Base-by-base conservation (phyloP, 192 early-diverging fungal species). In the Coemansia sp. region DNA sequence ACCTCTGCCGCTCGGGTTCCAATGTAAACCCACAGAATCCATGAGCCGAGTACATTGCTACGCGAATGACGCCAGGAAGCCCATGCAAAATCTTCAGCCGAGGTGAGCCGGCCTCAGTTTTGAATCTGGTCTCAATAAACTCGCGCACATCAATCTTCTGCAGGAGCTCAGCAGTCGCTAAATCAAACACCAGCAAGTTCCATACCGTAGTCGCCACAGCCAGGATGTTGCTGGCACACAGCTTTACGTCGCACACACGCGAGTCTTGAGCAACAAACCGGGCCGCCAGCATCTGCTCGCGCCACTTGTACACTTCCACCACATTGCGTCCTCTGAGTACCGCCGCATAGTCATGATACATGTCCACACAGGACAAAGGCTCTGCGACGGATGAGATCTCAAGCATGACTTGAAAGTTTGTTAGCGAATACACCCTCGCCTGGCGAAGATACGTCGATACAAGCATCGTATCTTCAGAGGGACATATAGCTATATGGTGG, bases 391-490 rank as follows among this genome's bases (percentile, higher is more conserved):
- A 65, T 18, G 14, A 18, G 12, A 61, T 37, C 18, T 43, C 59
- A 34, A 65, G 65, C 18, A 61, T 31, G 28, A 37, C 58, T 48
- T 53, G 26, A 12, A 47, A 31, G 26, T 26, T 47, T n/a, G 11
- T 16, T 2, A 72, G 36, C 28, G 57, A 61, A 37, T 59, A 65
- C 35, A 72, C 25, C 34, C 31, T 57, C 8, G 48, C 64, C 21
- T 65, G 56, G 59, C 62, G 70, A 45, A 72, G 50, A 14, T 43
- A 72, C 23, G 39, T 72, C 8, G 70, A 72, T 6, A 31, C 53
- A n/a, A 65, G 38, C 25, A 72, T n/a, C 13, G 35, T 31, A 26
- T 8, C 16, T 37, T 59, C 59, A 37, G 70, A 61, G 13, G 57
- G 36, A 18, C 70, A 72, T 26, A 72, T 61, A 18, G 70, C 45